phyloP scores from a whole-genome alignment of 352 stramenopile genomes.

The Pythium aphanidermatum region DNA sequence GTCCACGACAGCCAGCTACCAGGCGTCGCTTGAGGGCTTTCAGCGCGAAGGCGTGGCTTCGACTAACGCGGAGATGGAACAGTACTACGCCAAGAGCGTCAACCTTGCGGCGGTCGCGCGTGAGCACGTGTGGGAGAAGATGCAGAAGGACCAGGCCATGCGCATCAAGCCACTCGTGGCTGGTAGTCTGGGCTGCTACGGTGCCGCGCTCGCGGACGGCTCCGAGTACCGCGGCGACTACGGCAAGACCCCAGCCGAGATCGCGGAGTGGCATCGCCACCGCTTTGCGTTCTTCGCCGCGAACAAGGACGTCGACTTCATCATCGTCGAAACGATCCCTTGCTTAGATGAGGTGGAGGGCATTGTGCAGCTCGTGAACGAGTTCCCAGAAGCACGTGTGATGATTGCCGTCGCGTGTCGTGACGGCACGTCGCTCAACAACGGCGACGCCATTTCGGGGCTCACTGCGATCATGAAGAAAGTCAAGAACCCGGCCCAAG shows the following conservation, averaged over 20 bases:
- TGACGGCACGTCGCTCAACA: constrained; percentile 62
- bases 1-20: constrained; percentile 79
- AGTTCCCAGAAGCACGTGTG: constrained; percentile 37
- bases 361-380: constrained; percentile 72
- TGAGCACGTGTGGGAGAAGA: constrained; percentile 43
- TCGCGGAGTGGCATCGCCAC: constrained; percentile 72
- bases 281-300: constrained; percentile 64
- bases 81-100: constrained; percentile 71
- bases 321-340: constrained; percentile 85
- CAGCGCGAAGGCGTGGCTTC: constrained; percentile 47
- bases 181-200: constrained; percentile 84
- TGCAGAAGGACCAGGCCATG: constrained; percentile 23
- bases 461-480: constrained; percentile 37
- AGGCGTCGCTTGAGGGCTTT: constrained; percentile 82
- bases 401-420: constrained; percentile 65
- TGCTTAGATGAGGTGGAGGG: constrained; percentile 77
- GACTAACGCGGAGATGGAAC: constrained; percentile 36
- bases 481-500: constrained; percentile 42
- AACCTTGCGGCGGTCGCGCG: constrained; percentile 60
- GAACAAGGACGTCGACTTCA: constrained; percentile 49
- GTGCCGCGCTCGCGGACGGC: constrained; percentile 74
- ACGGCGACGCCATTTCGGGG: constrained; percentile 43
- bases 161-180: constrained; percentile 67
- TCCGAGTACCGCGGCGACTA: constrained; percentile 88
- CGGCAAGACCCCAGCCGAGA: constrained; percentile 47